These are phyloP conservation scores for Chiua virens DNA, from an alignment of 768 basidiomycete species.

Conservation along the genomic window DNA sequence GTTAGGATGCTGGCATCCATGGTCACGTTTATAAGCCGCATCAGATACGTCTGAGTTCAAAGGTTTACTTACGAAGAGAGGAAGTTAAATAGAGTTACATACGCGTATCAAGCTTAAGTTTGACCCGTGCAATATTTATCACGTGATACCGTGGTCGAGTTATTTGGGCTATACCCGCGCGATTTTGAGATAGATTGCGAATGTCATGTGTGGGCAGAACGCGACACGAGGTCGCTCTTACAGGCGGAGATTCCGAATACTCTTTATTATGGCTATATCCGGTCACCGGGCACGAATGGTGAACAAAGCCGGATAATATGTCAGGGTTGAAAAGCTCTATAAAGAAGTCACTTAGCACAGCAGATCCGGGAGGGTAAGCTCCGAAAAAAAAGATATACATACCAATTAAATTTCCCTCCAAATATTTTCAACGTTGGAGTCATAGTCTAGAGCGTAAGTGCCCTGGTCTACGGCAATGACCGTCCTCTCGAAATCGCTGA, in stretches of 20 bases:
- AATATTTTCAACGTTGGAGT: constrained; percentile 19
- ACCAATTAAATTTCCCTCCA: constrained; percentile 35
- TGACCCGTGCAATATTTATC: constrained; percentile 6
- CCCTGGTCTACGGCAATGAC: constrained; percentile 40
- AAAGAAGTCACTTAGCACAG: neutral
- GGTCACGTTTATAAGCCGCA: constrained; percentile 5
- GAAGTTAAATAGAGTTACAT: constrained; percentile 20
- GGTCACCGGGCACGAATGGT: constrained; percentile 11
- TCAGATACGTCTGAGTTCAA: constrained; percentile 17
- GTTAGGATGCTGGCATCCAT: constrained; percentile 12
- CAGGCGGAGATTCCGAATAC: constrained; percentile 6
- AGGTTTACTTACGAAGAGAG: constrained; percentile 1
- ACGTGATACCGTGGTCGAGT: constrained; percentile 1
- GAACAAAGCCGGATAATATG: constrained; percentile 4
- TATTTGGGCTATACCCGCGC: neutral
- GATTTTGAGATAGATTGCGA: neutral
- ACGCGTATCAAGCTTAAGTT: constrained; percentile 23
- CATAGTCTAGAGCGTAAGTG: constrained; percentile 27
- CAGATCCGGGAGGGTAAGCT: neutral
- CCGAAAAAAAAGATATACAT: constrained; percentile 1
- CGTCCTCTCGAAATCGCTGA: constrained; percentile 60
- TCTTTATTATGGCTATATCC: constrained; percentile 18
- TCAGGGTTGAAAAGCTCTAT: constrained; percentile 2
- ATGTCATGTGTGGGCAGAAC: neutral
- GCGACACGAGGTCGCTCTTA: constrained; percentile 1